Evolutionary conservation across 129 eudicot genomes (phyloP).

Genomic region (Cynara cardunculus): DNA sequence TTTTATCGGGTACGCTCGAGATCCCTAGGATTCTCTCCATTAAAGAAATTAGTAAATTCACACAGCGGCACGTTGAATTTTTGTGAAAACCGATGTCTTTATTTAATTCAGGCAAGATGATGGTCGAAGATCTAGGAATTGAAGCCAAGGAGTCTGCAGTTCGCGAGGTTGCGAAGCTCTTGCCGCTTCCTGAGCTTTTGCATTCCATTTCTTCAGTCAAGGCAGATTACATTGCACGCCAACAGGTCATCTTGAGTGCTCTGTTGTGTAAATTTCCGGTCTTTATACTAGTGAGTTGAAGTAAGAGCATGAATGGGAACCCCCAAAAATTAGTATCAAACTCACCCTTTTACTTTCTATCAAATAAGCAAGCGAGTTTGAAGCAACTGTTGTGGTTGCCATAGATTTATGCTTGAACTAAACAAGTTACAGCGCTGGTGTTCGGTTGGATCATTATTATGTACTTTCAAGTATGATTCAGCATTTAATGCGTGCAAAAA

Average conservation of each 20-base stretch:
- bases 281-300: neutral
- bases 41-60: constrained; percentile 3
- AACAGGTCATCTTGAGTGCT: constrained; percentile 55
- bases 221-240: constrained; percentile 94
- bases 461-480: neutral
- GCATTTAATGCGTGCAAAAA: neutral
- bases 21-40: constrained; percentile 5
- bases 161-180: constrained; percentile 95
- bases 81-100: neutral
- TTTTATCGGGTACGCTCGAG: constrained; percentile 1
- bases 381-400: neutral
- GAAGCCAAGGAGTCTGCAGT: constrained; percentile 97
- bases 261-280: neutral
- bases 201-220: constrained; percentile 86
- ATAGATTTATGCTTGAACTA: neutral
- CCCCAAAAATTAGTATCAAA: neutral
- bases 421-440: neutral
- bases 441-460: neutral
- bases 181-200: constrained; percentile 87
- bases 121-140: constrained; percentile 92
- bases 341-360: neutral
- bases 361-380: neutral
- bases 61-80: neutral
- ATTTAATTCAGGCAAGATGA: constrained; percentile 45
- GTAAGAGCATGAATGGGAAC: neutral